Base-by-base conservation (phyloP, 805 yeast genomes). In the Hanseniaspora guilliermondii region DNA sequence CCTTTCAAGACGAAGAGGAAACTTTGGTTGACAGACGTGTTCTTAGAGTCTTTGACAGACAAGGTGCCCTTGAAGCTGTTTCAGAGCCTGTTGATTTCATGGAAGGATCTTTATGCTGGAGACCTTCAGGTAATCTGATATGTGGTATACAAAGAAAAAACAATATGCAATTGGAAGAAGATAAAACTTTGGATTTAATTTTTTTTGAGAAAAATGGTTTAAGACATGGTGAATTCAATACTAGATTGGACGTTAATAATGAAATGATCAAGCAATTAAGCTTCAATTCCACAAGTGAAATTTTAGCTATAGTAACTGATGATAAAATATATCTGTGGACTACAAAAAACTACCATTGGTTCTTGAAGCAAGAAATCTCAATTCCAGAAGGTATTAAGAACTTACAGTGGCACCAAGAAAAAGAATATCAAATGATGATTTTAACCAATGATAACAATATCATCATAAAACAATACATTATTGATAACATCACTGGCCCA, bases 171-270 rank as follows among this genome's bases (percentile, higher is more conserved):
- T 78, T 76, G 50, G 67, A 71, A 21, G 76, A 74, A 7, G 68
- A 67, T 6, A 66, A 64, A 47, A 65, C 69, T 11, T 56, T 72
- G 7, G 70, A 71, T 48, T 66, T 89, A 35, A 79, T 87, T 0
- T 93, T 93, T 62, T 89, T 86, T 63, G 99, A 93, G 69, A 78
- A 87, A 64, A 93, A 93, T 65, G 99, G 99, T 12, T 75, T 93
- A 53, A 77, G 95, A 64, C 93, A 89, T 61, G 93, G 94, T 52
- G 88, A 85, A 60, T 91, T 93, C 62, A 73, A 78, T 53, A 71
- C 91, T 0, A 73, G 93, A 57, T 69, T 85, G 42, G 47, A 47
- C 16, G 72, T 80, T 37, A 71, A 81, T 0, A 69, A 68, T 41
- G 76, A 76, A 35, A 65, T 66, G 8, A 72, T 89, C 22, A 58